phyloP scores from a whole-genome alignment of 345 rosid species.

The Melaleuca quinquenervia region DNA sequence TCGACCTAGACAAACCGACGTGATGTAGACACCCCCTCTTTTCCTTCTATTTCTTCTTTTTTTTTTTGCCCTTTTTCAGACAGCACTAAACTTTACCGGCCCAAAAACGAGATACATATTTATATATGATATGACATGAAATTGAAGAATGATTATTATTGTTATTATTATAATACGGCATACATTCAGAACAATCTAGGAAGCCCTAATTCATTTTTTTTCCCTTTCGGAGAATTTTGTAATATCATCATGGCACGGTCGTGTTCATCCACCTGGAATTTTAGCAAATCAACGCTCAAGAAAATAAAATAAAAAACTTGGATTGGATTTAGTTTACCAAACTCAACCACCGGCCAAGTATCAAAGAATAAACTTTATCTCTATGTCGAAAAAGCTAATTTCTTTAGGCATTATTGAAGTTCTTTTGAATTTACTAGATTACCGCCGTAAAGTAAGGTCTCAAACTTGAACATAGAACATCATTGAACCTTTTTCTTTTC shows the following conservation, averaged over 20 bases:
- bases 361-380: not conserved
- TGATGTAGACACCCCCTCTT: not conserved
- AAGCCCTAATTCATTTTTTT: not conserved
- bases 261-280: not conserved
- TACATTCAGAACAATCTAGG: not conserved
- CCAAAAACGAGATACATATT: not conserved
- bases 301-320: too few species aligned
- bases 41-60: too few species aligned
- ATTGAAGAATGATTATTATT: not conserved
- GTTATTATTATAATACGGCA: rapidly evolving
- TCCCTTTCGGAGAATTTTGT: not conserved
- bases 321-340: not conserved
- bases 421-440: too few species aligned
- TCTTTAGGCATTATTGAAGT: not conserved
- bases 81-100: not conserved
- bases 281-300: too few species aligned
- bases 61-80: not conserved
- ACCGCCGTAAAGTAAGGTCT: too few species aligned
- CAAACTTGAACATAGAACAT: too few species aligned
- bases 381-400: not conserved
- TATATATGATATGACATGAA: not conserved
- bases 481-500: too few species aligned
- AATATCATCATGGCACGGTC: not conserved
- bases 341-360: not conserved
- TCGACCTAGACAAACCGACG: not conserved